phyloP scores from a whole-genome alignment of 2,329 filamentous ascomycete species.

The Pseudopyrenochaeta lycopersici region DNA sequence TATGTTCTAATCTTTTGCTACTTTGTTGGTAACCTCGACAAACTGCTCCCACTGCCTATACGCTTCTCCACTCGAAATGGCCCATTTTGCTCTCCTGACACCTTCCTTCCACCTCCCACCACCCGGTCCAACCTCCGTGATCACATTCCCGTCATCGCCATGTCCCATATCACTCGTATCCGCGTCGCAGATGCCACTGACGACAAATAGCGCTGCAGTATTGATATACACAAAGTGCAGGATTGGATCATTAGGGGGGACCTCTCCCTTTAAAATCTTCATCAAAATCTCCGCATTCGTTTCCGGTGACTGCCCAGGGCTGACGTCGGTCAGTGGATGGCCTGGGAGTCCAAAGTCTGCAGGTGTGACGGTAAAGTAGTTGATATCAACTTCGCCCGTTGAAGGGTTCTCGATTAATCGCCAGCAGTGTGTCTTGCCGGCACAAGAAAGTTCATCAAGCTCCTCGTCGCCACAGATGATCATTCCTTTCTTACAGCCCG shows the following conservation, averaged over 20 bases:
- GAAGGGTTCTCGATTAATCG: slow-evolving; percentile 66
- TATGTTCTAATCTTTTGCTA: slow-evolving; percentile 25
- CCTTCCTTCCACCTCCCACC: slow-evolving; percentile 95
- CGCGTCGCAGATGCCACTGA: slow-evolving; percentile 85
- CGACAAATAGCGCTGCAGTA: slow-evolving; percentile 85
- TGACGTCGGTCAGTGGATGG: slow-evolving; percentile 80
- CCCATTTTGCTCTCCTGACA: slow-evolving; percentile 85
- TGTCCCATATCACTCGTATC: slow-evolving; percentile 81
- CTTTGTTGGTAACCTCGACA: slow-evolving; percentile 78
- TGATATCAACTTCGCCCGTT: slow-evolving; percentile 65
- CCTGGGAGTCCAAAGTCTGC: slow-evolving; percentile 84
- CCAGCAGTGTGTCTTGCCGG: slow-evolving; percentile 90
- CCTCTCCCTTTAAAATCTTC: slow-evolving; percentile 76
- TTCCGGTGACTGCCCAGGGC: slow-evolving; percentile 82
- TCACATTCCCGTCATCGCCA: slow-evolving; percentile 81
- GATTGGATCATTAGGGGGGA: slow-evolving; percentile 81
- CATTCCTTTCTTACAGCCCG: slow-evolving; percentile 82
- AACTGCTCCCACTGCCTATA: slow-evolving; percentile 84
- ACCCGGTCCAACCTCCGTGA: slow-evolving; percentile 83
- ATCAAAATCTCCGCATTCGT: slow-evolving; percentile 89
- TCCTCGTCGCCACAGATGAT: slow-evolving; percentile 95
- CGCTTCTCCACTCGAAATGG: slow-evolving; percentile 85
- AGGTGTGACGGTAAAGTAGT: slow-evolving; percentile 80
- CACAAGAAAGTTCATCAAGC: slow-evolving; percentile 93
- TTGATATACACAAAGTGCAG: slow-evolving; percentile 95